These are phyloP conservation scores for Pisolithus tinctorius DNA, from an alignment of 768 basidiomycete genomes.

Conservation along the genomic window DNA sequence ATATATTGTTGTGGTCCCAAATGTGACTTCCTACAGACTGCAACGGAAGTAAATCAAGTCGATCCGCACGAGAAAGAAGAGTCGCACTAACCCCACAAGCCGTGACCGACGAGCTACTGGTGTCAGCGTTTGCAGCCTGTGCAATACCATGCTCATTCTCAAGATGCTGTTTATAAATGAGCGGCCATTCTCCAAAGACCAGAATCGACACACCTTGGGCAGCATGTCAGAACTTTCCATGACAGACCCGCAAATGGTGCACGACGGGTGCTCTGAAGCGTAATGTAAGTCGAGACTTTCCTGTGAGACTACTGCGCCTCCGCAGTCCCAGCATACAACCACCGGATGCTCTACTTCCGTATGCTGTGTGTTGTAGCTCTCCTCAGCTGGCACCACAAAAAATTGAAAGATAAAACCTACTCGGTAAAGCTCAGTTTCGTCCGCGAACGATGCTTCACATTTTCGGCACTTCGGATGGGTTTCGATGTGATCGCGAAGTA, in stretches of 20 bases:
- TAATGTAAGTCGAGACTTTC: not conserved
- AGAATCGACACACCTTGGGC: not conserved
- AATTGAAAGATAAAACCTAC: not conserved
- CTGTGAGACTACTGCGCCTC: not conserved
- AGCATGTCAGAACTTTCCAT: not conserved
- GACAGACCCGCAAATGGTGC: not conserved
- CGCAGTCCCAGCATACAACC: not conserved
- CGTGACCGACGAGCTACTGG: too few relatives aligned
- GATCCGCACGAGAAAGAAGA: too few relatives aligned
- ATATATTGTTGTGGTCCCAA: not conserved
- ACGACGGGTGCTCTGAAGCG: not conserved
- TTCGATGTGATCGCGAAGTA: not conserved
- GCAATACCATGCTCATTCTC: conserved; percentile 7
- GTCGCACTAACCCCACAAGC: too few relatives aligned
- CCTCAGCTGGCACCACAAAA: not conserved
- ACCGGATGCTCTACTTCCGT: not conserved
- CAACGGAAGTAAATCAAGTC: too few relatives aligned
- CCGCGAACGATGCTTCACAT: not conserved
- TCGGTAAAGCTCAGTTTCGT: not conserved
- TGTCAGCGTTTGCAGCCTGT: not conserved
- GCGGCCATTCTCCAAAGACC: not conserved
- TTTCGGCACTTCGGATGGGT: not conserved
- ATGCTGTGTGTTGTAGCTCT: not conserved
- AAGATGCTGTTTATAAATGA: conserved; percentile 16
- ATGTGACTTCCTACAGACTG: not conserved